These are phyloP conservation scores for Peronospora farinosa DNA, from an alignment of 352 stramenopile species.

Conservation along the genomic window DNA sequence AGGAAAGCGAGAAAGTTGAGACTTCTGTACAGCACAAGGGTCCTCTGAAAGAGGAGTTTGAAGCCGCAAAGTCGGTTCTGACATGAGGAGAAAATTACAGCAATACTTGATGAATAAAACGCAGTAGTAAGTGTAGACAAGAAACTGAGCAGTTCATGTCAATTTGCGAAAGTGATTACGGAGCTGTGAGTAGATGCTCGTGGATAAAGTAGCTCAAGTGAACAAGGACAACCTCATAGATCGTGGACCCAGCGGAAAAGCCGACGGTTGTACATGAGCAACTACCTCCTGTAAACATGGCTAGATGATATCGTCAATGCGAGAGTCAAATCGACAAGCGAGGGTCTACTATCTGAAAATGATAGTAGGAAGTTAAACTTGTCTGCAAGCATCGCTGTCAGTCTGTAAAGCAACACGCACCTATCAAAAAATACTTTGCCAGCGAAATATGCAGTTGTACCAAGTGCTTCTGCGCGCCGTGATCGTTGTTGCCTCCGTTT, in stretches of 20 bases:
- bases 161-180: background rate
- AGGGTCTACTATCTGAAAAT: background rate
- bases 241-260: slow-evolving; percentile 40
- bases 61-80: slow-evolving; percentile 5
- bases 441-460: slow-evolving; percentile 43
- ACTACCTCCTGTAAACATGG: slow-evolving; percentile 45
- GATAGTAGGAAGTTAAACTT: too few relatives aligned
- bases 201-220: too few relatives aligned
- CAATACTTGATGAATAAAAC: slow-evolving; percentile 18
- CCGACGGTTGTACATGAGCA: slow-evolving; percentile 47
- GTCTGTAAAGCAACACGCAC: slow-evolving; percentile 41
- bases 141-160: background rate
- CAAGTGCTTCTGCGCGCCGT: slow-evolving; percentile 56
- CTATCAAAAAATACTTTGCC: slow-evolving; percentile 23
- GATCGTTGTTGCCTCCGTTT: slow-evolving; percentile 53
- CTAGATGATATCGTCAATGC: slow-evolving; percentile 21
- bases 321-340: slow-evolving; percentile 13
- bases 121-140: slow-evolving; percentile 4
- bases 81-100: slow-evolving; percentile 12
- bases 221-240: slow-evolving; percentile 40
- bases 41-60: slow-evolving; percentile 30
- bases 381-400: slow-evolving; percentile 17
- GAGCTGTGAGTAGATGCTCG: slow-evolving; percentile 2
- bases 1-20: slow-evolving; percentile 5
- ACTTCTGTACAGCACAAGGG: slow-evolving; percentile 8